Conservation (phyloP, 108 stramenopile genomes). For the Pinguiococcus pyrenoidosus region DNA sequence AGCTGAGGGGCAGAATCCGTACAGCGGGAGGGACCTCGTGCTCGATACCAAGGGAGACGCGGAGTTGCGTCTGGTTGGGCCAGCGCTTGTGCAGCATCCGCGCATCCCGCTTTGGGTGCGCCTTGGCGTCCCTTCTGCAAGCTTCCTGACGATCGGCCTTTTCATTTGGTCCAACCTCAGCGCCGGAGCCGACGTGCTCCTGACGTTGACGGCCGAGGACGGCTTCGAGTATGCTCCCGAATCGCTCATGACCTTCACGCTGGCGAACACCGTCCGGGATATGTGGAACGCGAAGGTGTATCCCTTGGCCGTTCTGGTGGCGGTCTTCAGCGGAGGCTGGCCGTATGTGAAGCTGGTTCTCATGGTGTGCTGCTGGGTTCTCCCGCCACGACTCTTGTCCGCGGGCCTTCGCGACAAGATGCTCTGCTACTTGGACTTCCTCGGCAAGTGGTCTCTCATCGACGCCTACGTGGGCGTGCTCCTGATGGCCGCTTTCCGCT, state of each 20-base stretch:
- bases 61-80: no score
- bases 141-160: slow-evolving; percentile 6
- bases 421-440: slow-evolving; percentile 56
- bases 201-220: not conserved
- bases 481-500: slow-evolving; percentile 75
- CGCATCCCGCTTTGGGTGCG: no score
- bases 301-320: slow-evolving; percentile 58
- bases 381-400: slow-evolving; percentile 20
- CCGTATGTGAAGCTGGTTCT: slow-evolving; percentile 69
- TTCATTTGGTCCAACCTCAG: slow-evolving; percentile 1
- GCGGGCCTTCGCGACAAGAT: slow-evolving; percentile 41
- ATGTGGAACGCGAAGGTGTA: slow-evolving; percentile 70
- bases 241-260: slow-evolving; percentile 6
- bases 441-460: slow-evolving; percentile 78
- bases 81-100: no score
- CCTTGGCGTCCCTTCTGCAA: no score
- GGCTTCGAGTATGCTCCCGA: not conserved
- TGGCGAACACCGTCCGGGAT: slow-evolving; percentile 60
- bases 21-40: no score
- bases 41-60: no score
- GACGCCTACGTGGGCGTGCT: slow-evolving; percentile 75
- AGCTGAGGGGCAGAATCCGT: no score
- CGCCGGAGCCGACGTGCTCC: not conserved
- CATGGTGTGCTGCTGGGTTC: slow-evolving; percentile 56
- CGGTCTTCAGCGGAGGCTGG: slow-evolving; percentile 74